Conservation (phyloP, 75 land plant genomes). For the Selaginella moellendorffii region DNA sequence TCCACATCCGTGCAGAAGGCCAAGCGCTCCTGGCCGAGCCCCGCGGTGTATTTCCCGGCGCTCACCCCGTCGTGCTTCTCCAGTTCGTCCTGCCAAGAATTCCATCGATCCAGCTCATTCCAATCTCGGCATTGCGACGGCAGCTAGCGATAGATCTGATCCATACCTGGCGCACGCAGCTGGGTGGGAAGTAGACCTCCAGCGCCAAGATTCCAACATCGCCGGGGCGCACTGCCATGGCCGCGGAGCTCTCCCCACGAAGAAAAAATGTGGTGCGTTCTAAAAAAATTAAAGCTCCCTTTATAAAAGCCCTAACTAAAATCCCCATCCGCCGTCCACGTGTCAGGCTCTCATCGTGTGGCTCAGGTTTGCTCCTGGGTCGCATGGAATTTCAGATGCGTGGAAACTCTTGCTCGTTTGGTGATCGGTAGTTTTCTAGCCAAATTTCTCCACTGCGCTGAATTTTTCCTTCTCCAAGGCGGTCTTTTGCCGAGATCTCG, state of each 20-base stretch:
- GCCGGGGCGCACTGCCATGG: conserved; percentile 24
- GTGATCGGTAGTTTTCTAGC: no score
- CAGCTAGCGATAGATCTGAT: not conserved
- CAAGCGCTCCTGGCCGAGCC: conserved; percentile 92
- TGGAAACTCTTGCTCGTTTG: no score
- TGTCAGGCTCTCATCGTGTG: no score
- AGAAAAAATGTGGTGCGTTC: no score
- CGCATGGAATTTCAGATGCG: no score
- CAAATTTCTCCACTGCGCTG: no score
- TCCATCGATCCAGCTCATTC: not conserved
- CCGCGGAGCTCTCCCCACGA: not conserved
- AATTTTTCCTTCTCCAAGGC: no score
- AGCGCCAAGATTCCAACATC: conserved; percentile 88
- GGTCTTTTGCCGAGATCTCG: no score
- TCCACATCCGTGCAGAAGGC: conserved; percentile 86
- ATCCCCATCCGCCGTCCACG: no score
- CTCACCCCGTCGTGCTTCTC: conserved; percentile 81
- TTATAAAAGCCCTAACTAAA: no score
- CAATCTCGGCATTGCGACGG: not conserved
- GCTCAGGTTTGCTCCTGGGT: no score
- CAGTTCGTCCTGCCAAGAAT: conserved; percentile 47
- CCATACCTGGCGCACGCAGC: conserved; percentile 68
- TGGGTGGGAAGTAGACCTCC: conserved; percentile 93
- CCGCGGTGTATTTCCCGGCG: conserved; percentile 92
- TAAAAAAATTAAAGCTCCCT: no score